Evolutionary conservation across 129 eudicot species (phyloP).

Genomic region (Apium graveolens): DNA sequence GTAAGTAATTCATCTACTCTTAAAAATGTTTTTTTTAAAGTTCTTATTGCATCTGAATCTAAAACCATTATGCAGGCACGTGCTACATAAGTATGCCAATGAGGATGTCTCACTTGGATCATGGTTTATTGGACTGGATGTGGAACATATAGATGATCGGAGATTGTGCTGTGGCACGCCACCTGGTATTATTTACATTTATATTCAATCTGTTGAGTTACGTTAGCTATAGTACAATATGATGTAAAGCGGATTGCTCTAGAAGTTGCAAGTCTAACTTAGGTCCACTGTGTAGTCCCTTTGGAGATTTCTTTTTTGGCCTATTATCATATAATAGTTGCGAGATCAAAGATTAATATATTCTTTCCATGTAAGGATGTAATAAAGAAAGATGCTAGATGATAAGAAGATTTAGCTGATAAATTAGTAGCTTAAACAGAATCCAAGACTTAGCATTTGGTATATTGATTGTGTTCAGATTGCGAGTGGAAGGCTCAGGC

Average conservation of each 20-base stretch:
- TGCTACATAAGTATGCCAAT: constrained; percentile 77
- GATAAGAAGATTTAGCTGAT: no score
- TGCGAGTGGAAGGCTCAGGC: constrained; percentile 80
- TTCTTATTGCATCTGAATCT: neutral
- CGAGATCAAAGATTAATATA: neutral
- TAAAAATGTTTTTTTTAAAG: no score
- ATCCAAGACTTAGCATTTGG: neutral
- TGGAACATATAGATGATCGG: constrained; percentile 74
- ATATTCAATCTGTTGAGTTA: neutral
- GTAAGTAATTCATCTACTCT: constrained; percentile 32
- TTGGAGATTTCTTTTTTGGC: neutral
- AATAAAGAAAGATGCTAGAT: no score
- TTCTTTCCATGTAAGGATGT: neutral
- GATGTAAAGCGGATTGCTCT: neutral
- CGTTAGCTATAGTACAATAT: neutral
- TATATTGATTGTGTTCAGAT: constrained; percentile 24
- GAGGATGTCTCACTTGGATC: constrained; percentile 87
- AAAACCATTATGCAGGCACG: constrained; percentile 33
- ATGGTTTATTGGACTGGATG: constrained; percentile 83
- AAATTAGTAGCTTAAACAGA: neutral
- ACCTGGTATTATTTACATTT: constrained; percentile 44
- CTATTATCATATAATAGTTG: neutral
- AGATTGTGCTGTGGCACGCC: constrained; percentile 89
- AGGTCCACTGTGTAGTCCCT: neutral
- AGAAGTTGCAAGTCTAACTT: neutral